phyloP scores from a whole-genome alignment of 176 grass and related monocot genomes.

The Phoenix roebelenii region DNA sequence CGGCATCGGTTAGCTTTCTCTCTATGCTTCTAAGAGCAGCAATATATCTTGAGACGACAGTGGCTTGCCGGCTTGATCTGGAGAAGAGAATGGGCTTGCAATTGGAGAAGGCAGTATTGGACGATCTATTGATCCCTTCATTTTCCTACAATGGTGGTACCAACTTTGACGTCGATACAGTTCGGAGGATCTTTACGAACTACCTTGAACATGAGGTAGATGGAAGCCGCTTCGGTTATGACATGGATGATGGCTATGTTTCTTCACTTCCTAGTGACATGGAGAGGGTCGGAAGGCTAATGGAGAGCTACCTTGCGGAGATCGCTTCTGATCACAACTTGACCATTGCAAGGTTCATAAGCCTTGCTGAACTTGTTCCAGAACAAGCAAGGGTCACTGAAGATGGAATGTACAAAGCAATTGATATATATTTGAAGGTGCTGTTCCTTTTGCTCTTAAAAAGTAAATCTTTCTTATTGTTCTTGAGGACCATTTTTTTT shows the following conservation, averaged over 20 bases:
- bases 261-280: conserved; percentile 37
- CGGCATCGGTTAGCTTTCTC: conserved; percentile 71
- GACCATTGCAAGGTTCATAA: conserved; percentile 47
- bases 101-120: conserved; percentile 59
- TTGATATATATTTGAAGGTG: conserved; percentile 93
- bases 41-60: conserved; percentile 64
- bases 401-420: conserved; percentile 90
- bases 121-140: conserved; percentile 74
- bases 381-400: conserved; percentile 68
- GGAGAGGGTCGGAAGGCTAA: conserved; percentile 50
- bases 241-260: conserved; percentile 55
- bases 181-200: conserved; percentile 67
- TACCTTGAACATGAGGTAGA: conserved; percentile 64
- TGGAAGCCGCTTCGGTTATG: conserved; percentile 43
- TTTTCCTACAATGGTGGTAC: conserved; percentile 20
- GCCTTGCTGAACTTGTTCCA: conserved; percentile 61
- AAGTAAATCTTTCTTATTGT: no score
- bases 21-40: conserved; percentile 79
- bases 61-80: conserved; percentile 78
- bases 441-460: neutral
- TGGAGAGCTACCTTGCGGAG: conserved; percentile 87
- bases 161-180: conserved; percentile 59
- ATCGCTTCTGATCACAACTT: conserved; percentile 61
- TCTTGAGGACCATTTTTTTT: no score
- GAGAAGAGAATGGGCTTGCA: conserved; percentile 73